Conservation (phyloP, 129 eudicot genomes). For the Deinandra increscens region DNA sequence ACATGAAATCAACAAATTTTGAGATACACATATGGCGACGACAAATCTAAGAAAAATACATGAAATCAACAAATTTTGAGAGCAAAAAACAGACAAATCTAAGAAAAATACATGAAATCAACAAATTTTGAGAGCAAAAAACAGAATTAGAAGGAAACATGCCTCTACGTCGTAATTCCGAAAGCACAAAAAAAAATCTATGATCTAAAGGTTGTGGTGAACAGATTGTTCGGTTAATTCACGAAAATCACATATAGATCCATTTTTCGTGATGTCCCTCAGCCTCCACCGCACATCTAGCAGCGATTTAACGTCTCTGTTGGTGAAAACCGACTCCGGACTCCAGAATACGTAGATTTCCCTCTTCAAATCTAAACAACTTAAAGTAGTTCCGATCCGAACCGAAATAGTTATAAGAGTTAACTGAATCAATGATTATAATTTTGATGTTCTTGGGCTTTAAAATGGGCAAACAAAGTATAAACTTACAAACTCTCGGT, state of each 20-base stretch:
- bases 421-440: too few relatives aligned
- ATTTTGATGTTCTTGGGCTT: too few relatives aligned
- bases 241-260: slow-evolving; percentile 45
- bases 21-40: too few relatives aligned
- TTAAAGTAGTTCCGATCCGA: neutral
- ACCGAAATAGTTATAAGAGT: too few relatives aligned
- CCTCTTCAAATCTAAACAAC: slow-evolving; percentile 51
- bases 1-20: too few relatives aligned
- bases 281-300: too few relatives aligned
- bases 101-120: slow-evolving; percentile 3
- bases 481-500: too few relatives aligned
- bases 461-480: too few relatives aligned
- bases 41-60: too few relatives aligned
- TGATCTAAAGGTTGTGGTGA: slow-evolving; percentile 52
- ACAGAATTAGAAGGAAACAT: neutral
- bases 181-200: slow-evolving; percentile 46
- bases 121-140: neutral
- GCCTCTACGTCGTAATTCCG: slow-evolving; percentile 29
- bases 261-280: slow-evolving; percentile 26
- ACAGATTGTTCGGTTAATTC: slow-evolving; percentile 45
- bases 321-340: slow-evolving; percentile 48
- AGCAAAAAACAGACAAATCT: too few relatives aligned
- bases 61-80: too few relatives aligned
- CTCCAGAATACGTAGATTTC: slow-evolving; percentile 50
- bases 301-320: slow-evolving; percentile 40